Evolutionary conservation across 352 stramenopile species (phyloP), one percentile per base, ranked within the genome.

Genomic region (Albugo candida): DNA sequence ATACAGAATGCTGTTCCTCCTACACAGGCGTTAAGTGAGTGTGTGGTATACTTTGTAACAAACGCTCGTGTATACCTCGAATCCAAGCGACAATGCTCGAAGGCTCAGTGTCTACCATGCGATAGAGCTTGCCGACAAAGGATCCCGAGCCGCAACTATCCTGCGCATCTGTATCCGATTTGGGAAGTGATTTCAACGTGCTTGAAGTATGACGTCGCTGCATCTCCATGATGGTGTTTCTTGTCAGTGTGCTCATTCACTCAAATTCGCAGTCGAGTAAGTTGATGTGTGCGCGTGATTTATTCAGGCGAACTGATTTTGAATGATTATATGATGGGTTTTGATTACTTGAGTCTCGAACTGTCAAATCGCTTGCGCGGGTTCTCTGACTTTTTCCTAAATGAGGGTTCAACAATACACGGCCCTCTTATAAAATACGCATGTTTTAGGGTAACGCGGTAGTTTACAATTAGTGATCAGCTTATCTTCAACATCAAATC

Each of bases 1-100:
- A 94, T 91, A 51, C 83, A 88, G 53, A 94, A 94, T 20, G 81
- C 79, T 16, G 78, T 86, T 43, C 81, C 81, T 36, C 81, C 77
- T 88, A 24, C 38, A 43, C 17, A 43, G 8, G 3, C 20, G 38
- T 43, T 24, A 43, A 16, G 14, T 43, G 38, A 19, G 38, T 43
- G 17, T 8, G 20, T 24, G 17, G 3, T 43, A 19, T 24, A 8
- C 3, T 3, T 43, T 43, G 38, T 24, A 10, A 40, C 16, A 36
- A 39, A 42, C n/a, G 36, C 14, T 13, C 21, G 27, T 2, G 31
- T 55, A 35, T 40, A 73, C 64, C 66, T 54, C 70, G 67, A 54
- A 79, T 86, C 76, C 76, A 89, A 11, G 76, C 81, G 14, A 89
- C 76, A 48, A 89, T 85, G 11, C 67, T 67, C 36, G 73, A 70